These are phyloP conservation scores for Medicago truncatula DNA, from an alignment of 306 rosid genomes.

Conservation along the genomic window DNA sequence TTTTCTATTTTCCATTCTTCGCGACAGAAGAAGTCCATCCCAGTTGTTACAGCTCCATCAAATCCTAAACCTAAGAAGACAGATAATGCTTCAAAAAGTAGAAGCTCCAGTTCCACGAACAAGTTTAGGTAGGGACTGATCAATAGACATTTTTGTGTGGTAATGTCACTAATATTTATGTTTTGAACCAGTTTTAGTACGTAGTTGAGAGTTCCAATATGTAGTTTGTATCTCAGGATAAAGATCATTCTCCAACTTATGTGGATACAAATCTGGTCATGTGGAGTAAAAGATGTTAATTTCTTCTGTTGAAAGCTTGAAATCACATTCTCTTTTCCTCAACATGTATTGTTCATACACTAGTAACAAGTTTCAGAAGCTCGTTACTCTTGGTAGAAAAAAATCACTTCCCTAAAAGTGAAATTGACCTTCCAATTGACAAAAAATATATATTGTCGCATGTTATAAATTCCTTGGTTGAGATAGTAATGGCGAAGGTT, in stretches of 20 bases:
- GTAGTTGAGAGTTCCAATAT: neutral
- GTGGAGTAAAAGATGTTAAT: conserved; percentile 13
- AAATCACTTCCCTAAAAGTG: conserved; percentile 12
- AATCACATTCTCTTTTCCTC: conserved; percentile 7
- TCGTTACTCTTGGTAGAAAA: neutral
- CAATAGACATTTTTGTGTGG: conserved; percentile 30
- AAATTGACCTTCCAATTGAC: conserved; percentile 28
- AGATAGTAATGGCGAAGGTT: conserved; percentile 21
- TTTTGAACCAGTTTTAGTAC: conserved; percentile 37
- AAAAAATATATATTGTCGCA: conserved; percentile 7
- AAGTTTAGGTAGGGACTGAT: conserved; percentile 68
- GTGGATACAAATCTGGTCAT: conserved; percentile 15
- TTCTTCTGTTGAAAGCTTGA: conserved; percentile 34
- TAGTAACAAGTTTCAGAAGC: conserved; percentile 19
- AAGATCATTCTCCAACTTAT: conserved; percentile 24
- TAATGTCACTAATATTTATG: conserved; percentile 21
- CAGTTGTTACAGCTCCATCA: conserved; percentile 54
- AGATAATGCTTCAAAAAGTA: conserved; percentile 60
- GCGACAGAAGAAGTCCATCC: conserved; percentile 56
- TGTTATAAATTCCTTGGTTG: conserved; percentile 22
- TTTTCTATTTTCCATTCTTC: conserved; percentile 29
- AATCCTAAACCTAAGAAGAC: conserved; percentile 82
- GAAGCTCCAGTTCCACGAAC: conserved; percentile 76
- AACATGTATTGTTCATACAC: neutral
- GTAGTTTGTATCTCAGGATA: conserved; percentile 9